Base-by-base conservation (phyloP, 345 rosid species). In the Lepidium sativum region DNA sequence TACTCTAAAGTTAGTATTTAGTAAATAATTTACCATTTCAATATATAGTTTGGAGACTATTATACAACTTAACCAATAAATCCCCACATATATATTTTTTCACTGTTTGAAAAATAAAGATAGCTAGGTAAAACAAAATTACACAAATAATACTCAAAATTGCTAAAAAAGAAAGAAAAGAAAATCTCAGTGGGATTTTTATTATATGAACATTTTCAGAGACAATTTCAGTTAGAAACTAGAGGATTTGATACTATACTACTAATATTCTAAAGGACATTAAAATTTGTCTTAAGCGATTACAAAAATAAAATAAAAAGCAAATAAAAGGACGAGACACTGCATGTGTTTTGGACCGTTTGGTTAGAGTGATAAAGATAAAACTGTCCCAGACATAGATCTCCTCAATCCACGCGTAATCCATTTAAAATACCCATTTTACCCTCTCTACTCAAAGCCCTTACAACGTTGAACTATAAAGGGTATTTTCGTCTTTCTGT, bases 331-430 rank as follows among this genome's bases (percentile, higher is more conserved):
- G 71, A 72, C 71, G 41, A 51, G 55, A 72, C 71, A 72, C 67
- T 65, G 76, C 76, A 72, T 65, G 49, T 72, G 76, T 72, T 58
- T 72, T 51, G 50, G 76, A 65, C 32, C 67, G 67, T 72, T 72
- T 72, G 70, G 76, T 41, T 57, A 57, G 21, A 32, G 31, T 49
- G 60, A 12, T 41, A 65, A 58, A 65, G 61, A 58, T 65, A 58
- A 65, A 71, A 56, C 70, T 40, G 76, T 18, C 55, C 41, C 62
- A 72, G 47, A 65, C 67, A 72, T 42, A 64, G 41, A 72, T 72
- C 60, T 9, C 76, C 33, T 59, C 76, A 58, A 65, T 33, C 41
- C 76, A 72, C 66, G 76, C 76, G 76, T 23, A 72, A 58, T 58
- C 71, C 42, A 65, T 29, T 61, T 57, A 41, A 57, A 72, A 15